Evolutionary conservation across 2,329 filamentous ascomycete species (phyloP).

Genomic region (Fusarium sterilihyphosum): DNA sequence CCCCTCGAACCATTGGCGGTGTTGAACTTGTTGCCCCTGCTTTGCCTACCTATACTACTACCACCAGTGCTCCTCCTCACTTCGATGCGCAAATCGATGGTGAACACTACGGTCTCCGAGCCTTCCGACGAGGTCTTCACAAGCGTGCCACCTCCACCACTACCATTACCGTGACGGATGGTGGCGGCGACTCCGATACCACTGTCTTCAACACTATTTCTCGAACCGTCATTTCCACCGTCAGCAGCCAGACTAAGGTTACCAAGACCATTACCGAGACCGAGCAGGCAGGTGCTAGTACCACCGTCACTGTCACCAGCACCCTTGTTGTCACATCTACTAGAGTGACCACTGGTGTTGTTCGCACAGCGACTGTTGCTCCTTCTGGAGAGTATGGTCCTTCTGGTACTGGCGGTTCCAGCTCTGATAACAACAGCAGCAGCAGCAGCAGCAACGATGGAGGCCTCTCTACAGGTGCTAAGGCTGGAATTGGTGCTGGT

Average conservation of each 20-base stretch:
- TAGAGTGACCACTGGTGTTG: constrained; percentile 44
- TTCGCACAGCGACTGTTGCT: constrained; percentile 42
- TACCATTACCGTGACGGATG: constrained; percentile 47
- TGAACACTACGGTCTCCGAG: constrained; percentile 28
- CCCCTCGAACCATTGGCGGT: constrained; percentile 40
- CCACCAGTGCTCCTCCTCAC: constrained; percentile 26
- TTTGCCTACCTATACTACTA: constrained; percentile 32
- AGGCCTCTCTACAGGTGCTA: constrained; percentile 54
- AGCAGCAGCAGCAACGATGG: constrained; percentile 27
- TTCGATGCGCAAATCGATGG: constrained; percentile 10
- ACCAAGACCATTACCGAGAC: constrained; percentile 49
- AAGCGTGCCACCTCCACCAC: constrained; percentile 50
- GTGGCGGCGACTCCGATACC: constrained; percentile 28
- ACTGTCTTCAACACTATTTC: constrained; percentile 46
- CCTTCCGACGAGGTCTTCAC: constrained; percentile 38
- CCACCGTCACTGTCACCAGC: constrained; percentile 52
- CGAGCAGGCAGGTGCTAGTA: constrained; percentile 48
- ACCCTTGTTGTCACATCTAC: constrained; percentile 50
- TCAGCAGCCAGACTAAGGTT: constrained; percentile 41
- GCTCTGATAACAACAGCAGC: constrained; percentile 17
- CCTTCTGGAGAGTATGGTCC: constrained; percentile 41
- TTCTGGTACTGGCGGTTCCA: constrained; percentile 22
- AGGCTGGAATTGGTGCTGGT: constrained; percentile 56
- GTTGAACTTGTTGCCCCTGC: constrained; percentile 27
- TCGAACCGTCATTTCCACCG: constrained; percentile 47